A percentile compares a stretch with the other conserved stretches of the same genome.
Conservation (phyloP, 768 basidiomycete species). For the Trametopsis cervina region DNA sequence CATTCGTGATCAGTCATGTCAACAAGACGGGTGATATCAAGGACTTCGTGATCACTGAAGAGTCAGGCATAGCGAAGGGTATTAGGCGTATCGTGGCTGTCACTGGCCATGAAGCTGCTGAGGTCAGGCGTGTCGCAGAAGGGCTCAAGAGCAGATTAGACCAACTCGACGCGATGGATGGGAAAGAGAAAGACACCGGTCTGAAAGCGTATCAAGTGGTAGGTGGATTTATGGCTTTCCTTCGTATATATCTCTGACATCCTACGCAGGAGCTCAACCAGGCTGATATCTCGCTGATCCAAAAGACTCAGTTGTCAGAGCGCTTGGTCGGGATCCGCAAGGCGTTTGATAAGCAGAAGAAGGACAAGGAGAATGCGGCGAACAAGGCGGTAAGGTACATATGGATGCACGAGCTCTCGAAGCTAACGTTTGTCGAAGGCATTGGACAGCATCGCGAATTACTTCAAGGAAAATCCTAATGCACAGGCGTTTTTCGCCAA, state of each 20-base stretch:
- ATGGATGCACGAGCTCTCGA: not conserved
- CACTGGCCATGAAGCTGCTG: slow-evolving; percentile 89
- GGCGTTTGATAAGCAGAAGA: slow-evolving; percentile 76
- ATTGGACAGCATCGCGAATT: slow-evolving; percentile 55
- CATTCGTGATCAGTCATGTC: slow-evolving; percentile 61
- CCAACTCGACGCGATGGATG: slow-evolving; percentile 48
- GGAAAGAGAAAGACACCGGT: slow-evolving; percentile 81
- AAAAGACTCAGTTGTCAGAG: slow-evolving; percentile 76
- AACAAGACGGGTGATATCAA: slow-evolving; percentile 97
- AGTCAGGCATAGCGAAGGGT: slow-evolving; percentile 97
- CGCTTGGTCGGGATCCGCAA: slow-evolving; percentile 66
- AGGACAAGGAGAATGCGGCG: slow-evolving; percentile 69
- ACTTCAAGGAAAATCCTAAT: slow-evolving; percentile 74
- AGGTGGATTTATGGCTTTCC: slow-evolving; percentile 22
- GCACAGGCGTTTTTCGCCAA: slow-evolving; percentile 62
- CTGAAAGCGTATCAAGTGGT: slow-evolving; percentile 79
- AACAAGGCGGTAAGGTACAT: slow-evolving; percentile 59
- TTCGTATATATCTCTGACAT: slow-evolving; percentile 4
- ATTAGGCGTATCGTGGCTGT: slow-evolving; percentile 92
- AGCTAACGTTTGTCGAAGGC: slow-evolving; percentile 29
- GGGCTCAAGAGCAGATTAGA: slow-evolving; percentile 57
- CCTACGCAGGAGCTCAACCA: slow-evolving; percentile 75
- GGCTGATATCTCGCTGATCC: slow-evolving; percentile 80
- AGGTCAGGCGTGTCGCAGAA: slow-evolving; percentile 64
- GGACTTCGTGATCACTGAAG: slow-evolving; percentile 90